Evolutionary conservation across 768 basidiomycete genomes (phyloP).

Genomic region (Boletus rex-veris): DNA sequence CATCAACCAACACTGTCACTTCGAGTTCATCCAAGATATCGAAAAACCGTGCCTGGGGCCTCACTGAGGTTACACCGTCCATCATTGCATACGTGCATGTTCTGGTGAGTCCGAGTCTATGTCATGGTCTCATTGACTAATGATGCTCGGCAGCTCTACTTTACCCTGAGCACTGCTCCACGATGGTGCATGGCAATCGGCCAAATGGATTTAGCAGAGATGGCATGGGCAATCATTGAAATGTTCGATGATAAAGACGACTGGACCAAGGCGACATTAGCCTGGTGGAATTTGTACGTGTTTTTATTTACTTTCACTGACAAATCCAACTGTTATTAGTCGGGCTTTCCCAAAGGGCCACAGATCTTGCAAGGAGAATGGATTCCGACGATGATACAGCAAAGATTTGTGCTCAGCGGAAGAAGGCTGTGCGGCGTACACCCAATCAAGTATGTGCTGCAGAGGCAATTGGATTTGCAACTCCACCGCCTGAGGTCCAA

Average conservation of each 20-base stretch:
- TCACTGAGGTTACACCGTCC: background rate
- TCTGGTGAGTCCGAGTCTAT: background rate
- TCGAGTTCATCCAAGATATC: background rate
- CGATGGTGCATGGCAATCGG: background rate
- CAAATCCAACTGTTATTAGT: background rate
- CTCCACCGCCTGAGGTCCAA: too few species aligned
- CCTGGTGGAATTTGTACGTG: background rate
- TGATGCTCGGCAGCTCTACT: background rate
- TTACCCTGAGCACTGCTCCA: background rate
- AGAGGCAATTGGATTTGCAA: too few species aligned
- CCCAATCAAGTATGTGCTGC: too few species aligned
- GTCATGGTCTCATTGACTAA: background rate
- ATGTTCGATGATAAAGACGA: background rate
- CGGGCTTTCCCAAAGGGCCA: background rate
- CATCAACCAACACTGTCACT: background rate
- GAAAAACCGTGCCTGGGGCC: background rate
- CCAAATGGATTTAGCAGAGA: background rate
- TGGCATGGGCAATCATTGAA: background rate
- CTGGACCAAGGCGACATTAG: background rate
- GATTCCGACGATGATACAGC: background rate
- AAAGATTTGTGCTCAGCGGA: background rate
- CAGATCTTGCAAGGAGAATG: background rate
- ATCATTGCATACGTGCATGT: background rate
- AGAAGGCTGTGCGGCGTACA: too few species aligned
- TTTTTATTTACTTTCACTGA: background rate